A percentile compares a stretch with the other conserved stretches of the same genome.
phyloP scores from a whole-genome alignment of 1,284 basidiomycete genomes.

The Cutaneotrichosporon dermatis region DNA sequence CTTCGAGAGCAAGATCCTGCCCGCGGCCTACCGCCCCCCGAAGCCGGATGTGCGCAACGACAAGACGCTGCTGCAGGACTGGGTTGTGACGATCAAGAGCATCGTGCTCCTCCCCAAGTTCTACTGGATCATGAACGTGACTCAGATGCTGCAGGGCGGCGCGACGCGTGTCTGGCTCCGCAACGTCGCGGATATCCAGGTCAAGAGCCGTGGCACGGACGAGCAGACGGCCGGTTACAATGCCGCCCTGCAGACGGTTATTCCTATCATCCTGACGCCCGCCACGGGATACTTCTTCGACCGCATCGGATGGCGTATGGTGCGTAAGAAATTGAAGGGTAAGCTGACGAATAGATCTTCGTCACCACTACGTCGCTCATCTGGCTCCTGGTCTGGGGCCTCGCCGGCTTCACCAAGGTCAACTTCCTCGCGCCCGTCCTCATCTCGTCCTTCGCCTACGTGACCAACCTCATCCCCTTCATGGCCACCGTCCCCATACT shows the following conservation, averaged over 20 bases:
- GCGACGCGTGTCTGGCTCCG: constrained; percentile 44
- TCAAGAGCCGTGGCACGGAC: constrained; percentile 45
- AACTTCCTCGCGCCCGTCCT: constrained; percentile 48
- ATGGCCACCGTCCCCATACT: constrained; percentile 49
- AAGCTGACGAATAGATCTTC: constrained; percentile 1
- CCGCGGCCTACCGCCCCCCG: constrained; percentile 7
- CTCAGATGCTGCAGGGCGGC: constrained; percentile 43
- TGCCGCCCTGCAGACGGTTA: constrained; percentile 44
- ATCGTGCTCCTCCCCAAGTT: constrained; percentile 26
- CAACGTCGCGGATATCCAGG: constrained; percentile 50
- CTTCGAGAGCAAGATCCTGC: constrained; percentile 37
- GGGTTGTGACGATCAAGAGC: constrained; percentile 4
- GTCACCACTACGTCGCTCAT: constrained; percentile 22
- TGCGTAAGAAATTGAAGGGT: constrained; percentile 20
- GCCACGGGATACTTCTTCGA: constrained; percentile 44
- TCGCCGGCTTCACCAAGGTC: constrained; percentile 48
- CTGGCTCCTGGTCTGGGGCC: constrained; percentile 48
- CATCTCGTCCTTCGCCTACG: constrained; percentile 44
- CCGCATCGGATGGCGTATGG: constrained; percentile 38
- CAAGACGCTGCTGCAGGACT: constrained; percentile 10
- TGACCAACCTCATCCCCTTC: constrained; percentile 47
- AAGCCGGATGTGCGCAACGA: constrained; percentile 10
- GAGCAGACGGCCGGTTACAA: constrained; percentile 50
- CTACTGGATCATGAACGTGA: constrained; percentile 35
- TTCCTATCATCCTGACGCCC: constrained; percentile 51